Conservation (phyloP, 805 yeast genomes). For the Candida boleticola region DNA sequence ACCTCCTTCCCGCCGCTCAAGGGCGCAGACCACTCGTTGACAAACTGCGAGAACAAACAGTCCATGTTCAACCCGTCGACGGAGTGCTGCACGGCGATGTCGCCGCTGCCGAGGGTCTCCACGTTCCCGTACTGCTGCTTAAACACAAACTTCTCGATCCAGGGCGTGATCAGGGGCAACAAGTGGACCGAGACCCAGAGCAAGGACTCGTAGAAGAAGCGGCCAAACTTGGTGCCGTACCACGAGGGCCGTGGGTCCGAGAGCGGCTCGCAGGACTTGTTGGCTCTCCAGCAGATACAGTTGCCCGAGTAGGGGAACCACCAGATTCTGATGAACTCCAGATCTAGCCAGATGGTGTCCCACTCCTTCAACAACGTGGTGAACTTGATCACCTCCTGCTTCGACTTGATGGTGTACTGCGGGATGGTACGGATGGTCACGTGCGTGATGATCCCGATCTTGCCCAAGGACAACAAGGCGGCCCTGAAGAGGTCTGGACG, state of each 20-base stretch:
- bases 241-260: slow-evolving; percentile 70
- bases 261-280: slow-evolving; percentile 63
- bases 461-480: slow-evolving; percentile 82
- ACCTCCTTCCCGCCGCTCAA: slow-evolving; percentile 72
- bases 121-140: slow-evolving; percentile 77
- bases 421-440: slow-evolving; percentile 87
- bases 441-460: slow-evolving; percentile 83
- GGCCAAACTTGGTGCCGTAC: slow-evolving; percentile 80
- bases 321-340: slow-evolving; percentile 94
- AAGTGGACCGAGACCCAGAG: slow-evolving; percentile 77
- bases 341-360: slow-evolving; percentile 79
- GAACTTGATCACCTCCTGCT: slow-evolving; percentile 79
- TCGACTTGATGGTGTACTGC: slow-evolving; percentile 72
- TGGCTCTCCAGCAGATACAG: slow-evolving; percentile 89
- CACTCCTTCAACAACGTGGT: slow-evolving; percentile 68
- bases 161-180: slow-evolving; percentile 76
- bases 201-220: slow-evolving; percentile 75
- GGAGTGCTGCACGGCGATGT: slow-evolving; percentile 70
- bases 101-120: slow-evolving; percentile 62
- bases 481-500: slow-evolving; percentile 73
- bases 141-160: slow-evolving; percentile 81
- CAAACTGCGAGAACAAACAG: slow-evolving; percentile 90
- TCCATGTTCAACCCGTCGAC: slow-evolving; percentile 93
- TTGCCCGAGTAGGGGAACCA: slow-evolving; percentile 93
- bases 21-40: slow-evolving; percentile 97